Percentiles rank a stretch among this genome's conserved stretches.
Conservation (phyloP, 2,329 filamentous ascomycete genomes). For the Nemania diffusa region DNA sequence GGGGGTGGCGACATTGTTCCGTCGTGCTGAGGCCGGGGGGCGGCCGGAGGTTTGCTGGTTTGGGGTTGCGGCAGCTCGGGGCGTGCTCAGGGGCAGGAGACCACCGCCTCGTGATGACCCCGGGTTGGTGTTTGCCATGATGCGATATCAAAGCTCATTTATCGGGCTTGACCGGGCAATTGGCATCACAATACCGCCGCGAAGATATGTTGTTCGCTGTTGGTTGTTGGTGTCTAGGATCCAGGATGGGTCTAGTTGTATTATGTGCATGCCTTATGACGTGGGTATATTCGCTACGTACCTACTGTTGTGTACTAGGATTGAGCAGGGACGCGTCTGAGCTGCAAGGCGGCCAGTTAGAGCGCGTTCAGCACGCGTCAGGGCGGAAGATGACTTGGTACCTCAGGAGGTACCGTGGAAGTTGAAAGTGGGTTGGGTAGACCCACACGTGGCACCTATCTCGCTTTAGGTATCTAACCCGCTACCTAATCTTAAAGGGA, state of each 20-base stretch:
- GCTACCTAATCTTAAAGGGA: neutral
- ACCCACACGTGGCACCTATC: constrained; percentile 1
- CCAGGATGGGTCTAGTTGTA: neutral
- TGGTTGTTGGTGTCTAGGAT: constrained; percentile 12
- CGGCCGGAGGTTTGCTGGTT: constrained; percentile 56
- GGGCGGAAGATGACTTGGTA: neutral
- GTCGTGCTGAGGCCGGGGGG: constrained; percentile 59
- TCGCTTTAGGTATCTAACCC: neutral
- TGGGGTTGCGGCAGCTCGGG: constrained; percentile 46
- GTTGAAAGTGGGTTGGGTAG: neutral
- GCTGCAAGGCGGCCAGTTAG: neutral
- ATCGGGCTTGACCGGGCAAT: neutral
- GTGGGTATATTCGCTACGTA: neutral
- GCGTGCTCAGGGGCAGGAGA: constrained; percentile 44
- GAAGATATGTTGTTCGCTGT: constrained; percentile 9
- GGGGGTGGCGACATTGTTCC: constrained; percentile 62
- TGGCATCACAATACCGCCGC: neutral
- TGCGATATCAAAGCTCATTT: constrained; percentile 2
- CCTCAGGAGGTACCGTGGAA: neutral
- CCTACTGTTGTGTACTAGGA: neutral
- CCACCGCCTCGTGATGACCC: constrained; percentile 26
- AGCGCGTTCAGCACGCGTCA: neutral
- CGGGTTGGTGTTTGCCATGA: constrained; percentile 38
- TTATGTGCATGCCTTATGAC: neutral
- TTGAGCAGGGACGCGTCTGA: neutral